Base-by-base conservation (phyloP, 768 basidiomycete species). In the Hortiboletus campestris region DNA sequence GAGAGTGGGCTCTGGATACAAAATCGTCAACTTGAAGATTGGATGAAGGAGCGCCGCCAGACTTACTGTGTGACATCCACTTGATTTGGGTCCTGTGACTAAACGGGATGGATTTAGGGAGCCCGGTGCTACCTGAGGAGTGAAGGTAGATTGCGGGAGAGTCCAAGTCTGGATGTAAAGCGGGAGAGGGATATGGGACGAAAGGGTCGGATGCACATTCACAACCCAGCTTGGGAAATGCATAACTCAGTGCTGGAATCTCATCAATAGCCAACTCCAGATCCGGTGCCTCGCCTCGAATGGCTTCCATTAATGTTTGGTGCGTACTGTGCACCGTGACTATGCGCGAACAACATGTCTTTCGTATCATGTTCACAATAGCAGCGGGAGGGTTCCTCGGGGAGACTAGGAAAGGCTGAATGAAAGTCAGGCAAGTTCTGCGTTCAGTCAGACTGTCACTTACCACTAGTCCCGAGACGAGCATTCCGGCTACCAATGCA, bases 21-120 rank as follows among this genome's bases (percentile, higher is more conserved):
- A 41, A 17, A 17, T n/a, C 2, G n/a, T 53, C 45, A 53, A 13
- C 3, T 19, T 17, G 13, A 12, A 6, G 8, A 36, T 16, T 17
- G 9, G 16, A 25, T 2, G 9, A 13, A n/a, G 28, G 6, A 28
- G 12, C 8, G 13, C 10, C 2, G 2, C 4, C 7, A 25, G 20
- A 51, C 72, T 54, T 60, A 79, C 77, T 58, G 19, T 71, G 64
- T 3, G 56, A 44, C 20, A 68, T 60, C 72, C 76, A 75, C 36
- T 76, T 66, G 2, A 68, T 49, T 19, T 77, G 25, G 4, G 25
- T 25, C 25, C 25, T 25, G 25, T 25, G 25, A 25, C 25, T 25
- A 25, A 25, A 25, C 25, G 25, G 25, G 25, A 25, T 25, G 25
- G 25, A 25, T 25, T 25, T 25, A 25, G 25, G 25, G 25, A 25